Evolutionary conservation across 129 eudicot species (phyloP).

Genomic region (Saposhnikovia divaricata): DNA sequence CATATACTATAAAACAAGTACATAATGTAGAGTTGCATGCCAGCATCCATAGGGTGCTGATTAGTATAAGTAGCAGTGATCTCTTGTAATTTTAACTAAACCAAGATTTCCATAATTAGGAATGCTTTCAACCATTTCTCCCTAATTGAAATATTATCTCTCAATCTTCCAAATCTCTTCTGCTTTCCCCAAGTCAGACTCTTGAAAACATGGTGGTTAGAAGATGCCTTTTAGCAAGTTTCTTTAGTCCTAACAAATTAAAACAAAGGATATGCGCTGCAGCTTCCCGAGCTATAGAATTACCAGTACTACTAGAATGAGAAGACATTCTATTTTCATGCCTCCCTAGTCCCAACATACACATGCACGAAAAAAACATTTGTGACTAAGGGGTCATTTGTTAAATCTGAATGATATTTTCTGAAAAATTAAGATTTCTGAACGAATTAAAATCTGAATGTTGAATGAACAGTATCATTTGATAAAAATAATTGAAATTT

Average conservation of each 20-base stretch:
- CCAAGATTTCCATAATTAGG: background rate
- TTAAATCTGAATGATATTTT: too few relatives aligned
- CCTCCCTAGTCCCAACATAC: background rate
- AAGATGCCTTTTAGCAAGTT: background rate
- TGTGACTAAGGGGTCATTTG: too few relatives aligned
- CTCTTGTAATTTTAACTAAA: background rate
- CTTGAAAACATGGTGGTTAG: background rate
- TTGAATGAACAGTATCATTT: too few relatives aligned
- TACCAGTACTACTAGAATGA: background rate
- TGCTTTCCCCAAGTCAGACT: background rate
- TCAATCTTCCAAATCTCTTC: background rate
- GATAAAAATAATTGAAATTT: too few relatives aligned
- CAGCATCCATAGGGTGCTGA: background rate
- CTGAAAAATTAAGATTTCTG: too few relatives aligned
- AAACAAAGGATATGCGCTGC: background rate
- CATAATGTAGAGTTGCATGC: background rate
- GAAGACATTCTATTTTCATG: background rate
- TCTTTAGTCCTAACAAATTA: background rate
- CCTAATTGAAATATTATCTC: background rate
- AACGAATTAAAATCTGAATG: too few relatives aligned
- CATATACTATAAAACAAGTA: background rate
- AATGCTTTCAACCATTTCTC: background rate
- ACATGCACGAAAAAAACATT: background rate
- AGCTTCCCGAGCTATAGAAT: background rate
- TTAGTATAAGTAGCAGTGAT: background rate